Base-by-base conservation (phyloP, 2,329 filamentous ascomycete species). In the Colletotrichum gloeosporioides region DNA sequence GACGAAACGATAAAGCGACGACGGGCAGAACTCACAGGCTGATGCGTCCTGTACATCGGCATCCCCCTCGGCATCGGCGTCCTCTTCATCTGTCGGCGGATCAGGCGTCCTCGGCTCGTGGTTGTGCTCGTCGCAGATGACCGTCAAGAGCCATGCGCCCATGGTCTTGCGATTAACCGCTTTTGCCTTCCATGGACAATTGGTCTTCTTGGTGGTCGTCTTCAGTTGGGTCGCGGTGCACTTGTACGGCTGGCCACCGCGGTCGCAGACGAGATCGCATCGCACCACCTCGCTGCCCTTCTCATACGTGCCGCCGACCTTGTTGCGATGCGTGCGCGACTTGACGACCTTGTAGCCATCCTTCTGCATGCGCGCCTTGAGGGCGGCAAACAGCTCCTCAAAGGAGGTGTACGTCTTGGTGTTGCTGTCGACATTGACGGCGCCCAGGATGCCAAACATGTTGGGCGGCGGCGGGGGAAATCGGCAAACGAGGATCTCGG, bases 301-400 rank as follows among this genome's bases (percentile, higher is more conserved):
- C 69, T 85, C 82, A 78, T 86, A 84, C 44, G 84, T 83, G 59
- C 85, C 86, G 62, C 84, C 84, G 75, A 86, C 82, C 68, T 85
- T 83, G 75, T 84, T 83, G 75, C 86, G 85, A 79, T 88, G 85
- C 31, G 86, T 87, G 74, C 86, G 82, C 34, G 84, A 82, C 79
- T 87, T 87, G 81, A 88, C 86, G 70, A 88, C 84, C 77, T 87
- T 87, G 84, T 87, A 88, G 75, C 86, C 86, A 73, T 87, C 83
- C 78, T 86, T 86, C 73, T 85, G 82, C 82, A 87, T 87, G 39
- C 84, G 84, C 68, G 82, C 81, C 76, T 83, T 87, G 53, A 88
- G 81, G 44, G 86, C 82, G 57, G 81, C 81, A 77, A 87, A 86
- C 27, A 88, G 82, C 16, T 87, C 85, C 18, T 87, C 86, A 77